Evolutionary conservation across 345 rosid species (phyloP), one percentile per base, ranked within the genome.

Genomic region (Citrus trifoliata): DNA sequence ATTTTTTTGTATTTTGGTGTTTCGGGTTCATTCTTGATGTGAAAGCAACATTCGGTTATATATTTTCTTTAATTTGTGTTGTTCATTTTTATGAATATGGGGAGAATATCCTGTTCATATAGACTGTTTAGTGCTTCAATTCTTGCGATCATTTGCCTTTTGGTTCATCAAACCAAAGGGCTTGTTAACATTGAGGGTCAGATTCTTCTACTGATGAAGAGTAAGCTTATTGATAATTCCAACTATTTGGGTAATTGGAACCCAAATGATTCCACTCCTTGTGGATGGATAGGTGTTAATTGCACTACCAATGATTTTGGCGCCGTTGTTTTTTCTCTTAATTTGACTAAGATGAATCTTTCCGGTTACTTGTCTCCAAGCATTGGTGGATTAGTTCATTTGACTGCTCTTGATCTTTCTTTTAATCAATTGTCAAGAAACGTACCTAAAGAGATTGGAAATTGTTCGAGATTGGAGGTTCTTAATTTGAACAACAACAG

Each of bases 241-340:
- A 78, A 86, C 37, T 70, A 78, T 83, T 74, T 95, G 72, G 77
- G 67, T 66, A 84, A 84, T 77, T 95, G 98, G 98, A 82, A 91
- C 63, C 82, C 88, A 32, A 82, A 77, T 82, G 93, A 90, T 88
- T 70, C 92, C 73, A 88, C 83, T 28, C 98, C 98, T 69, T 95
- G 98, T 87, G 79, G 84, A 70, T 95, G 98, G 98, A 79, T 16
- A 2, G 97, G 97, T 56, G 98, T 95, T 78, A 84, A 77, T 19
- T 95, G 98, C 83, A 46, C 51, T 13, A 82, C 85, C 64, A 51
- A 77, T 81, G 77, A 79, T 46, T 79, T 71, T 81, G 79, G 65
- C 70, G 88, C 89, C 46, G 86, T 83, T 30, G 98, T 95, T 75
- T 65, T 51, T 77, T 78, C 85, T 77, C 89, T 95, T 61, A 73